phyloP scores from a whole-genome alignment of 1,139 yeast genomes.

The Saccharomyces hybrid region DNA sequence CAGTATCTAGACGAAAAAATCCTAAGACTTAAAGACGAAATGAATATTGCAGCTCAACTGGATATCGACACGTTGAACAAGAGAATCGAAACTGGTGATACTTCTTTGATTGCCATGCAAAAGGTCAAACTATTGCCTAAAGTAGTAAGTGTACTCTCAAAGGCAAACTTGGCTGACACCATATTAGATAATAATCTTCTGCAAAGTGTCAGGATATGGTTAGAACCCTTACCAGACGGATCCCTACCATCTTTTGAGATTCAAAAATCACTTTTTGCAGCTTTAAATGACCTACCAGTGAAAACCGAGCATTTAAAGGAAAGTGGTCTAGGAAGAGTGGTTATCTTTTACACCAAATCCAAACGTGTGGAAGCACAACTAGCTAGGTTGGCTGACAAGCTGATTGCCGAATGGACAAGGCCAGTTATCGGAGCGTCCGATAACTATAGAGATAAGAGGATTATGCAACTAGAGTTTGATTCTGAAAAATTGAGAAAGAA shows the following conservation, averaged over 20 bases:
- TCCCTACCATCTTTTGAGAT: constrained; percentile 95
- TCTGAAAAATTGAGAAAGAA: constrained; percentile 47
- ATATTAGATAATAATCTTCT: constrained; percentile 88
- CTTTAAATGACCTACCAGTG: constrained; percentile 74
- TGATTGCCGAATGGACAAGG: constrained; percentile 96
- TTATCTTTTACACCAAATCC: constrained; percentile 87
- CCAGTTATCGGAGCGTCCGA: constrained; percentile 95
- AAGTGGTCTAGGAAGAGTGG: constrained; percentile 87
- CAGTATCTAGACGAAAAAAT: constrained; percentile 91
- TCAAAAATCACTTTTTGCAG: constrained; percentile 75
- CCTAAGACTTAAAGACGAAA: constrained; percentile 70
- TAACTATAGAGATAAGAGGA: constrained; percentile 81
- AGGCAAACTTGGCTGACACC: constrained; percentile 83
- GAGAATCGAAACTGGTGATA: constrained; percentile 29
- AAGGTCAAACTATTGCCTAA: constrained; percentile 75
- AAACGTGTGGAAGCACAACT: constrained; percentile 81
- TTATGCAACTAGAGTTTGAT: constrained; percentile 65
- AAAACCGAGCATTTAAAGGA: constrained; percentile 93
- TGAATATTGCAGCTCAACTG: constrained; percentile 87
- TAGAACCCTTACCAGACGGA: constrained; percentile 96
- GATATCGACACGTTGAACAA: constrained; percentile 80
- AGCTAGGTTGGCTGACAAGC: constrained; percentile 80
- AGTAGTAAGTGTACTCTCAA: constrained; percentile 66
- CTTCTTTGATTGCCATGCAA: constrained; percentile 61
- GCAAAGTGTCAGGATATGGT: constrained; percentile 93